Percentiles rank a stretch among this genome's conserved stretches.
Evolutionary conservation across 441 rosid species (phyloP).

Genomic region (Populus hybrid): DNA sequence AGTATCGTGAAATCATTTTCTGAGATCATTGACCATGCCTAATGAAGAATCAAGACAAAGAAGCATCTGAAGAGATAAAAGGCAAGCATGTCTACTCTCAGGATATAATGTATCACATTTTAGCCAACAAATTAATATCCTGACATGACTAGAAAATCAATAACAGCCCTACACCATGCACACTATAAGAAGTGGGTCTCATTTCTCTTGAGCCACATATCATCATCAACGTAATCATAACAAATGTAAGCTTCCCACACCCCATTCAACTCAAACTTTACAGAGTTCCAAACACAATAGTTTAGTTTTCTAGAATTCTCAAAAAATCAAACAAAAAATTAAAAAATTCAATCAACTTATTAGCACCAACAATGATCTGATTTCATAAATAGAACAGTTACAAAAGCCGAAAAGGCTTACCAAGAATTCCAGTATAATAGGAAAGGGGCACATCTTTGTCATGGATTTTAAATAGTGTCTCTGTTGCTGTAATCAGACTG

Average conservation of each 20-base stretch:
- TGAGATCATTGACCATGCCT: too few relatives aligned
- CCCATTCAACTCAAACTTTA: too few relatives aligned
- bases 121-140: not conserved
- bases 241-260: too few relatives aligned
- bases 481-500: constrained; percentile 40
- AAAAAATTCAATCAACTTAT: not conserved
- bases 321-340: too few relatives aligned
- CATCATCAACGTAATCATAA: too few relatives aligned
- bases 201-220: too few relatives aligned
- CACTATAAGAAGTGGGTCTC: too few relatives aligned
- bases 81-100: not conserved
- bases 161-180: not conserved
- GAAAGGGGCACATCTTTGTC: constrained; percentile 47
- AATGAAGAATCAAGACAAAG: not conserved
- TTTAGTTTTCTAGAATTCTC: too few relatives aligned
- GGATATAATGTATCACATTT: not conserved
- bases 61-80: not conserved
- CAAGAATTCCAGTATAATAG: constrained; percentile 22
- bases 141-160: not conserved
- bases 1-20: not conserved
- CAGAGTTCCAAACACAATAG: too few relatives aligned
- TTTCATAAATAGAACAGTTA: not conserved
- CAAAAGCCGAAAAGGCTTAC: not conserved
- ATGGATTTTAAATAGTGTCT: constrained; percentile 47
- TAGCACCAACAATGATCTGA: not conserved